These are phyloP conservation scores for Thamnidium elegans DNA, from an alignment of 192 early-diverging fungal genomes.

Conservation along the genomic window DNA sequence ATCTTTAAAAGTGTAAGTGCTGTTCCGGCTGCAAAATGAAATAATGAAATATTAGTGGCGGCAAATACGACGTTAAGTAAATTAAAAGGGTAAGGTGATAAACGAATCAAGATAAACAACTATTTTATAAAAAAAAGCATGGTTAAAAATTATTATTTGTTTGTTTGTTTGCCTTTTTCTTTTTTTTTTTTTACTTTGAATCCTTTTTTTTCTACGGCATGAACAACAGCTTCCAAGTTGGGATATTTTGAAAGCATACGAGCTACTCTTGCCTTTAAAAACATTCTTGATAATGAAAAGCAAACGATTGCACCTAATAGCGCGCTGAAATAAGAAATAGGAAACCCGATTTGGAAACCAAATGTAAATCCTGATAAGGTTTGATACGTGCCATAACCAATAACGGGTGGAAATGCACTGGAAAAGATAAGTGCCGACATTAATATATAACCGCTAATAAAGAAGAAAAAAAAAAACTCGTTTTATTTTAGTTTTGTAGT, in stretches of 20 bases:
- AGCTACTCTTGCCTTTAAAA: conserved; percentile 43
- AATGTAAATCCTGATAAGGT: conserved; percentile 67
- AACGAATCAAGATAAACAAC: conserved; percentile 62
- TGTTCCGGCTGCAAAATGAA: conserved; percentile 45
- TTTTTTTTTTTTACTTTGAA: conserved; percentile 51
- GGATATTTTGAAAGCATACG: conserved; percentile 43
- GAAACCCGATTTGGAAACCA: conserved; percentile 57
- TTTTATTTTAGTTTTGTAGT: not conserved
- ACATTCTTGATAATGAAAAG: conserved; percentile 50
- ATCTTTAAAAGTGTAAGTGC: conserved; percentile 57
- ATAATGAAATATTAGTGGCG: conserved; percentile 50
- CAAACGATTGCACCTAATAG: conserved; percentile 50
- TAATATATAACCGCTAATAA: conserved; percentile 43
- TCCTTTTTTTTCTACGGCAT: conserved; percentile 59
- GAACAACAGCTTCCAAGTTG: conserved; percentile 47
- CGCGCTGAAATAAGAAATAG: conserved; percentile 58
- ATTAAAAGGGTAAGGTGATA: conserved; percentile 73
- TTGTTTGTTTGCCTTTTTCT: too few relatives aligned
- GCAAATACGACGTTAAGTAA: conserved; percentile 59
- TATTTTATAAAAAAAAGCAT: conserved; percentile 29
- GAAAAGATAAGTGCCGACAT: conserved; percentile 52
- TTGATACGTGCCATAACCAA: conserved; percentile 64
- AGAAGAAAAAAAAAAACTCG: not conserved
- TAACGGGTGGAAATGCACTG: conserved; percentile 65
- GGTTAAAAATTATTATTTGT: too few relatives aligned